Conservation (phyloP, 2,329 filamentous ascomycete genomes). For the Pseudocercospora pini-densiflorae region DNA sequence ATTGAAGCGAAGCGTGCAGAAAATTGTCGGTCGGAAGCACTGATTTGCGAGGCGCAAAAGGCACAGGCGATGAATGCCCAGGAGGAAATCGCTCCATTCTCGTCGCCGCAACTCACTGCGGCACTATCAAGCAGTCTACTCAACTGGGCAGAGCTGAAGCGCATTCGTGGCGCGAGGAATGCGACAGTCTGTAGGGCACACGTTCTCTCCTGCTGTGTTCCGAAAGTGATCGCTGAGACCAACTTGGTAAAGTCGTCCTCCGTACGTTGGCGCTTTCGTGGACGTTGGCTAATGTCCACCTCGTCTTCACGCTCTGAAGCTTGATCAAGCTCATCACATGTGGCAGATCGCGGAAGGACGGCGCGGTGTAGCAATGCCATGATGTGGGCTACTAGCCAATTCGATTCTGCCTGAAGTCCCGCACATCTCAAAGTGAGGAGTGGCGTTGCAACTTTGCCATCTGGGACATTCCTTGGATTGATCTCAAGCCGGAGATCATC, state of each 20-base stretch:
- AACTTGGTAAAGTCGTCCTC: slow-evolving; percentile 46
- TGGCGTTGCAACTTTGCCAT: slow-evolving; percentile 18
- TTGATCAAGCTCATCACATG: slow-evolving; percentile 1
- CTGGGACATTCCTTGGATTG: background rate
- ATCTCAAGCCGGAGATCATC: slow-evolving; percentile 66
- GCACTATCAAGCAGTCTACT: slow-evolving; percentile 21
- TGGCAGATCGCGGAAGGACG: slow-evolving; percentile 8
- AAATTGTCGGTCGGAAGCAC: slow-evolving; percentile 48
- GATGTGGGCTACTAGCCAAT: slow-evolving; percentile 45
- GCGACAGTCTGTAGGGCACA: slow-evolving; percentile 61
- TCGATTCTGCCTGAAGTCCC: slow-evolving; percentile 35
- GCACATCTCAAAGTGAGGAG: slow-evolving; percentile 38
- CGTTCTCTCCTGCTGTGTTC: slow-evolving; percentile 45
- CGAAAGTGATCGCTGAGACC: slow-evolving; percentile 43
- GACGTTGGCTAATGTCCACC: slow-evolving; percentile 22
- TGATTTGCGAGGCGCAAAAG: slow-evolving; percentile 56
- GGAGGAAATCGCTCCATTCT: slow-evolving; percentile 67
- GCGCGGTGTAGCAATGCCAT: slow-evolving; percentile 43
- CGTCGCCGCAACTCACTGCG: slow-evolving; percentile 57
- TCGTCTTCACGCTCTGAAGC: slow-evolving; percentile 22
- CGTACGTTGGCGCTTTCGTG: slow-evolving; percentile 45
- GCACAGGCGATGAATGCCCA: slow-evolving; percentile 87
- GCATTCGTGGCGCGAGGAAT: slow-evolving; percentile 49
- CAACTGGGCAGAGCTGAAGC: slow-evolving; percentile 32
- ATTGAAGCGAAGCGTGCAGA: slow-evolving; percentile 67